Conservation (phyloP, 176 grass and related monocot genomes). For the Carex littledalei region DNA sequence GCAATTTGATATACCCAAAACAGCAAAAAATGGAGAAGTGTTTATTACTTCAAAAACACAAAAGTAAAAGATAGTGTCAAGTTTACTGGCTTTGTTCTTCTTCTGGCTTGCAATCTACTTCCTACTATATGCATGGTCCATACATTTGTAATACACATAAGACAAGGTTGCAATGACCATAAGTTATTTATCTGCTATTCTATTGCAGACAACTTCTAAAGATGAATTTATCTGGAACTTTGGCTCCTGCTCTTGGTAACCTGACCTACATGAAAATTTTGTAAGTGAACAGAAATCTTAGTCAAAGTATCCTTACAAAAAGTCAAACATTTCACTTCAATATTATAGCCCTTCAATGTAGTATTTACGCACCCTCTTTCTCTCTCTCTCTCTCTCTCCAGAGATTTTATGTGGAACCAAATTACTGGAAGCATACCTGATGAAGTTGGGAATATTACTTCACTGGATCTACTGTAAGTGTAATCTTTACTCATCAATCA, state of each 20-base stretch:
- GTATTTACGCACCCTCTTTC: background rate
- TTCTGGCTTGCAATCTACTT: constrained; percentile 7
- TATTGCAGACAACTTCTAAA: constrained; percentile 69
- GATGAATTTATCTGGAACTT: constrained; percentile 63
- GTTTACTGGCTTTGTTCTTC: background rate
- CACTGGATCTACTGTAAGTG: constrained; percentile 79
- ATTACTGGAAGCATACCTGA: constrained; percentile 82
- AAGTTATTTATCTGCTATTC: constrained; percentile 17
- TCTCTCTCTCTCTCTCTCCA: constrained; percentile 34
- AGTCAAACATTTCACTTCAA: background rate
- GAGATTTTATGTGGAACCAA: constrained; percentile 97
- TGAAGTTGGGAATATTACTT: constrained; percentile 77
- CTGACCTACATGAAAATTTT: constrained; percentile 74
- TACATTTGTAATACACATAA: constrained; percentile 12
- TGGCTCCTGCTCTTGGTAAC: constrained; percentile 76
- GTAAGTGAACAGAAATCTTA: constrained; percentile 39
- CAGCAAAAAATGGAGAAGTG: background rate
- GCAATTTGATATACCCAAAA: background rate
- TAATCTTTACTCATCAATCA: constrained; percentile 14
- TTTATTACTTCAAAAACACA: background rate
- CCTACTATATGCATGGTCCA: constrained; percentile 18
- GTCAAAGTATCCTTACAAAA: background rate
- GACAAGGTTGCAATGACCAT: background rate
- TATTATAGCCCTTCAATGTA: background rate
- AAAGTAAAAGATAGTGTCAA: background rate